phyloP scores from a whole-genome alignment of 2,329 filamentous ascomycete species.

The Botrytis medusae region DNA sequence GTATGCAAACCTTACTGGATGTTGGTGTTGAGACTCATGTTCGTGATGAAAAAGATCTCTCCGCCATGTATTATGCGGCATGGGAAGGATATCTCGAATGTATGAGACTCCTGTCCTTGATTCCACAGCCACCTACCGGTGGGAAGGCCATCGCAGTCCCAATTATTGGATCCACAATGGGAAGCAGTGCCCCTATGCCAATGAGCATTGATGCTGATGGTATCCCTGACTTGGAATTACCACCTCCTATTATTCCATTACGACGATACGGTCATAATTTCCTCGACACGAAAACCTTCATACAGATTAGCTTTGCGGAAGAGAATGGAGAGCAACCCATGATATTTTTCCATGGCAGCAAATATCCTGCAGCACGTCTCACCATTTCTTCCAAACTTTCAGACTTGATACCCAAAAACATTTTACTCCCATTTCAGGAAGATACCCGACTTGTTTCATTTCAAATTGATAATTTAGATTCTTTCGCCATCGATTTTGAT shows the following conservation, averaged over 20 bases:
- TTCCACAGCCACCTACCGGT: conserved; percentile 26
- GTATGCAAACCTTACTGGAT: conserved; percentile 77
- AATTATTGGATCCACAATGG: conserved; percentile 39
- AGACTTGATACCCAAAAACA: conserved; percentile 93
- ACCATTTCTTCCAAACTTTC: conserved; percentile 97
- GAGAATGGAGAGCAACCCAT: conserved; percentile 72
- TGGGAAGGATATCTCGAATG: conserved; percentile 97
- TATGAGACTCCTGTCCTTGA: conserved; percentile 78
- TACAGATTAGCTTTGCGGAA: conserved; percentile 82
- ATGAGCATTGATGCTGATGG: conserved; percentile 78
- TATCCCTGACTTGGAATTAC: conserved; percentile 87
- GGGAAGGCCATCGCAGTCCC: conserved; percentile 34
- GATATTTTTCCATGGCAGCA: conserved; percentile 94
- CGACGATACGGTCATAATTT: conserved; percentile 97
- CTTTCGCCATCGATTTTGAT: conserved; percentile 94
- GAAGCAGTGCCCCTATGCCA: conserved; percentile 48
- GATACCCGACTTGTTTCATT: conserved; percentile 92
- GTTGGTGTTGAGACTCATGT: conserved; percentile 76
- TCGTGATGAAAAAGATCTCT: conserved; percentile 86
- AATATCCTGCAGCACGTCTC: conserved; percentile 90
- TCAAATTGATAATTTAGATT: conserved; percentile 90
- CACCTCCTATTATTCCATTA: conserved; percentile 92
- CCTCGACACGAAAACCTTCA: conserved; percentile 93
- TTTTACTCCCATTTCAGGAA: conserved; percentile 93
- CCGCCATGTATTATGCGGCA: conserved; percentile 96